A percentile compares a stretch with the other conserved stretches of the same genome.
These are phyloP conservation scores for Chlorencoelia australis DNA, from an alignment of 2,329 filamentous ascomycete genomes.

Conservation along the genomic window DNA sequence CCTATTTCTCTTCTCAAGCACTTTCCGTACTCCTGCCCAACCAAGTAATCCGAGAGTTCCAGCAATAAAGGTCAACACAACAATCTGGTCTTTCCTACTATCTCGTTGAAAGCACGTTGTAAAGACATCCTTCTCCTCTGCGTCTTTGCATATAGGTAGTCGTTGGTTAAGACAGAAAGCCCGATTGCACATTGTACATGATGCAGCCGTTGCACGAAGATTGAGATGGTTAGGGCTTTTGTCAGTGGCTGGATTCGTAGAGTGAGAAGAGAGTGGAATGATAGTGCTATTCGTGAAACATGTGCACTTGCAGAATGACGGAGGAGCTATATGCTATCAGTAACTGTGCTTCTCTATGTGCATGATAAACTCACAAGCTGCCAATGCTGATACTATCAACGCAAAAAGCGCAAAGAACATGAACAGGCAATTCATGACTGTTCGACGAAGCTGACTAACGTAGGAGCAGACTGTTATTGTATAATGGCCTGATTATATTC, in stretches of 20 bases:
- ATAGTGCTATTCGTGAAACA: conserved; percentile 62
- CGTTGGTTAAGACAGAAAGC: conserved; percentile 51
- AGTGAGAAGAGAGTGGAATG: conserved; percentile 40
- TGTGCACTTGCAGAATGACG: conserved; percentile 60
- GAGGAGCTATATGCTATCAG: conserved; percentile 39
- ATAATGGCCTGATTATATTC: too few relatives aligned
- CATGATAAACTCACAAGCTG: conserved; percentile 19
- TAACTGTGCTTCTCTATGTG: background rate
- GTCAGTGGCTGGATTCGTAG: conserved; percentile 15
- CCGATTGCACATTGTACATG: conserved; percentile 53
- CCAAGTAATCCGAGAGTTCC: conserved; percentile 48
- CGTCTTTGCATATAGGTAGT: conserved; percentile 52
- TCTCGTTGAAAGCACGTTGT: conserved; percentile 58
- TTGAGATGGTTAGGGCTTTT: conserved; percentile 11
- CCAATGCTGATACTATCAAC: conserved; percentile 18
- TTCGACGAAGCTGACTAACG: too few relatives aligned
- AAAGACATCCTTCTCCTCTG: conserved; percentile 50
- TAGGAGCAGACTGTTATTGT: too few relatives aligned
- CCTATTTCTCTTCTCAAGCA: conserved; percentile 33
- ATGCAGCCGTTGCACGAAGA: conserved; percentile 31
- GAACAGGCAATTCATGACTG: conserved; percentile 13
- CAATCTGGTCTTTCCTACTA: conserved; percentile 55
- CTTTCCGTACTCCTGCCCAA: conserved; percentile 46
- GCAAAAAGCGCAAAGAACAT: conserved; percentile 16
- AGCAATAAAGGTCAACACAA: conserved; percentile 54